Evolutionary conservation across 257 asterid species (phyloP), one percentile per base, ranked within the genome.

Genomic region (Apocynum venetum): DNA sequence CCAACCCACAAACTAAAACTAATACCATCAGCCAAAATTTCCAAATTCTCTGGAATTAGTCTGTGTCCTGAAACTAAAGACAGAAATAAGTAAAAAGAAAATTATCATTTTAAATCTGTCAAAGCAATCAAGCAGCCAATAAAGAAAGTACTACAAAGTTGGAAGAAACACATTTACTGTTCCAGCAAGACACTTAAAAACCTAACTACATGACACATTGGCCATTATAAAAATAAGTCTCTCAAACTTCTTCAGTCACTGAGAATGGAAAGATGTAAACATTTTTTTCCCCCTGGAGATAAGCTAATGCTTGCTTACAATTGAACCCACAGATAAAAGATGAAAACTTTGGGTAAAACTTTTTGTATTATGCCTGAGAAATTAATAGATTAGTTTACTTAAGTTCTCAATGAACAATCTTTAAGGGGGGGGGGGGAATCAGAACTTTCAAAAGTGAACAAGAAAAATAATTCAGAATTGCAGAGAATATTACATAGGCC

Each of bases 401-500:
- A 12, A 65, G 38, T 7, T 3, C 56, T 69, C 52, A 77, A 53
- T 59, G 64, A 25, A 46, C 40, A 75, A 73, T 60, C 57, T 79
- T 73, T 46, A 61, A 25, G 12, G 36, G 31, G 19, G 46, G 52
- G 17, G 12, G 36, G 31, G 19, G 46, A 56, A 43, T 78, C 5
- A 13, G 41, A 76, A 73, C 41, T 71, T 57, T 31, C 41, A 36
- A 51, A 76, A 72, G n/a, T 43, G 8, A 40, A 75, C 44, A 60
- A 7, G 20, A 44, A 56, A 44, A 35, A 35, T 15, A 44, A 77
- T 63, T 66, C 4, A n/a, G 51, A 79, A 75, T 47, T 43, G 80
- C 60, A 84, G 69, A 41, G 61, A 86, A 89, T 57, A 19, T 91
- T 81, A 94, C 98, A 82, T 35, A 78, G 96, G 84, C 64, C 91